Base-by-base conservation (phyloP, 2,329 filamentous ascomycete species). In the Fusarium proliferatum region DNA sequence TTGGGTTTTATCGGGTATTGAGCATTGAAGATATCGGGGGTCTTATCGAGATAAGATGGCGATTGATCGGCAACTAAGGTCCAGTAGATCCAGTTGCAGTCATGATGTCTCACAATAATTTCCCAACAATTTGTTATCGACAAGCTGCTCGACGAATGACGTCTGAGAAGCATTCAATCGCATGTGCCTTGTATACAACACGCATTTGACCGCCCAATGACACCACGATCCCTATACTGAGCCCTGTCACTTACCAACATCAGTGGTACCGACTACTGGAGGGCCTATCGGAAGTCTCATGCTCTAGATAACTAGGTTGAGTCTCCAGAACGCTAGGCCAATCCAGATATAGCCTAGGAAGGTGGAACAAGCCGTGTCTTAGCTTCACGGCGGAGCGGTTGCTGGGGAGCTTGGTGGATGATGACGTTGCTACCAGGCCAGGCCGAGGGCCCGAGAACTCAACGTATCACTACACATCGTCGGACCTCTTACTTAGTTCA, bases 301-400 rank as follows among this genome's bases (percentile, higher is more conserved):
- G 28, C 5, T 16, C 19, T 1, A 7, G 23, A 9, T 9, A 30
- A 17, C 30, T n/a, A 52, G 45, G 17, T 10, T 12, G 26, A 46
- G 17, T 28, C 16, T 62, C 21, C 26, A 15, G n/a, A 28, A 39
- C 26, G 8, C 30, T n/a, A 45, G 9, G 21, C 45, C 26, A 62
- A 39, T 19, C n/a, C 33, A 34, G 36, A 53, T 62, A 17, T 42
- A 26, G 26, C 26, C 26, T 26, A 30, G 38, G n/a, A 34, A 28
- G 15, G 3, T 30, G 28, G 53, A 23, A 36, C 39, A 45, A 34
- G 57, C 57, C 62, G 39, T 64, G 39, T 38, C 57, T 62, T 46
- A 38, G 62, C 39, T 33, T 12, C 4, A 33, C 7, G 23, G 39
- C 39, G 39, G 30, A 34, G 43, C 13, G 19, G 17, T 62, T 46